Percentiles rank a stretch among this genome's conserved stretches.
phyloP scores from a whole-genome alignment of 1,284 basidiomycete genomes.

The Clitocybe nebularis region DNA sequence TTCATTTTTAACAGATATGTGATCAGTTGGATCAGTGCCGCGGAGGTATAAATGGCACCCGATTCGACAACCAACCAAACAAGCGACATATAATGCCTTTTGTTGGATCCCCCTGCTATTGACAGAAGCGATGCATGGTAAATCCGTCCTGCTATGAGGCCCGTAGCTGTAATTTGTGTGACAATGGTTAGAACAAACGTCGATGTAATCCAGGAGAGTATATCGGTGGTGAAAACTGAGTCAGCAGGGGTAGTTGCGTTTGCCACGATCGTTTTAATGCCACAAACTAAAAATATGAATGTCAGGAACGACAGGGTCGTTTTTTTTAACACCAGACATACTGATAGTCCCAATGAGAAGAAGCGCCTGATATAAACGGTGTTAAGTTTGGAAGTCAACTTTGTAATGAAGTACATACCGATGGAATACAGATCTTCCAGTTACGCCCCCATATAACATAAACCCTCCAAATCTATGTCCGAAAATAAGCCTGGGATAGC shows the following conservation, averaged over 20 bases:
- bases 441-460: constrained; percentile 22
- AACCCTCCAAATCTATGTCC: constrained; percentile 21
- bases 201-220: constrained; percentile 22
- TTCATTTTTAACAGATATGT: constrained; percentile 22
- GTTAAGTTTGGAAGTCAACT: neutral
- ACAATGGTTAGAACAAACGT: constrained; percentile 24
- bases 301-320: too few species aligned
- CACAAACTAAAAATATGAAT: constrained; percentile 14
- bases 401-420: constrained; percentile 13
- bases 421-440: constrained; percentile 16
- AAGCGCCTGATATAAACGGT: constrained; percentile 11
- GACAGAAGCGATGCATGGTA: constrained; percentile 16
- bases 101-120: constrained; percentile 8
- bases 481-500: neutral
- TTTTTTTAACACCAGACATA: constrained; percentile 7
- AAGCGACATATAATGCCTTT: constrained; percentile 17
- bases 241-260: constrained; percentile 17
- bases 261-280: constrained; percentile 21
- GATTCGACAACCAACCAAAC: constrained; percentile 22
- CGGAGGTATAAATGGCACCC: constrained; percentile 22
- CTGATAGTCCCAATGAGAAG: constrained; percentile 20
- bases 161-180: constrained; percentile 22
- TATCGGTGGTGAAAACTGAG: constrained; percentile 20
- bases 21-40: constrained; percentile 21
- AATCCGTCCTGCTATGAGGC: constrained; percentile 19